These are phyloP conservation scores for Lipomyces orientalis DNA, from an alignment of 805 yeast genomes.

Conservation along the genomic window DNA sequence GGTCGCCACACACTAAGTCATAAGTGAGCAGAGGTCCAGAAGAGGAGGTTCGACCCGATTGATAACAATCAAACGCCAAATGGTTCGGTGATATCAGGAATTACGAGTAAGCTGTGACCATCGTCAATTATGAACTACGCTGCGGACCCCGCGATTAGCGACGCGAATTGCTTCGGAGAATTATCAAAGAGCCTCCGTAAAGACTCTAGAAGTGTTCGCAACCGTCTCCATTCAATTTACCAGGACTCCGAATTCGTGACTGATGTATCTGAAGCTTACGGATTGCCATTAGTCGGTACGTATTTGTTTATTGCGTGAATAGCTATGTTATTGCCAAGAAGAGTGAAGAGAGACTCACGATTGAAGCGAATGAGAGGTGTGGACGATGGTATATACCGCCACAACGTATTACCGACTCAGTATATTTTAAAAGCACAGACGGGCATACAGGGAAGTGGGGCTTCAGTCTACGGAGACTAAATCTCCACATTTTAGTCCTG, in stretches of 20 bases:
- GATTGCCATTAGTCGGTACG: conserved; percentile 44
- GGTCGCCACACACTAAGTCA: no score
- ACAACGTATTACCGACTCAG: conserved; percentile 49
- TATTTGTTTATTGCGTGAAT: neutral
- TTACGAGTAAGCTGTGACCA: neutral
- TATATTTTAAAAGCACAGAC: conserved; percentile 89
- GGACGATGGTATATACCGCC: conserved; percentile 83
- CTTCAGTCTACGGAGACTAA: conserved; percentile 73
- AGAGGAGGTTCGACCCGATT: no score
- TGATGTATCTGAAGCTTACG: conserved; percentile 48
- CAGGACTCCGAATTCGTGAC: conserved; percentile 62
- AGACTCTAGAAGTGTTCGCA: conserved; percentile 58
- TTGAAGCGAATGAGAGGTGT: conserved; percentile 79
- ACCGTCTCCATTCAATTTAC: conserved; percentile 73
- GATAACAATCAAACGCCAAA: neutral
- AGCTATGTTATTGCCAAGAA: neutral
- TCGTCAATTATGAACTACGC: conserved; percentile 24
- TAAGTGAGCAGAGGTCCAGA: no score
- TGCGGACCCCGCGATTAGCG: conserved; percentile 24
- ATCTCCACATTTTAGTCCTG: conserved; percentile 68
- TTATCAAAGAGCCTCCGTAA: conserved; percentile 53
- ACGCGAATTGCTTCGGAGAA: conserved; percentile 9
- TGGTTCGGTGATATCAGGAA: neutral
- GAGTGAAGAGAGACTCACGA: conserved; percentile 39
- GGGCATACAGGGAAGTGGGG: conserved; percentile 86